Percentiles rank a stretch among this genome's conserved stretches.
phyloP scores from a whole-genome alignment of 371 early-diverging fungal species.

The Lichtheimia hyalospora region DNA sequence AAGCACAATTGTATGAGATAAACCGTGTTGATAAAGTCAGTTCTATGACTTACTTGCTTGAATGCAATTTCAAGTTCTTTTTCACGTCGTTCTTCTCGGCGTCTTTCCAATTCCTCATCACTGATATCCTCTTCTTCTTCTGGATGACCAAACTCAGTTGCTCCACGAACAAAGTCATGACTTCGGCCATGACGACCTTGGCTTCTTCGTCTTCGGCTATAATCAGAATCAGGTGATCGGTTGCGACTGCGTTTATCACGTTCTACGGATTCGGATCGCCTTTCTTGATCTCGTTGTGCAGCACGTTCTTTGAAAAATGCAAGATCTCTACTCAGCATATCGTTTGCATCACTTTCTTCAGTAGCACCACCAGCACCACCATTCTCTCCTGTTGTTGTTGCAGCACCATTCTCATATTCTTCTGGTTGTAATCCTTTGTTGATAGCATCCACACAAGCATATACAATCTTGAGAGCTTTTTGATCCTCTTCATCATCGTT shows the following conservation, averaged over 20 bases:
- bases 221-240: constrained; percentile 19
- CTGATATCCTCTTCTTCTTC: constrained; percentile 37
- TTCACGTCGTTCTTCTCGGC: constrained; percentile 63
- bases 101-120: constrained; percentile 72
- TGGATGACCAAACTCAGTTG: constrained; percentile 13
- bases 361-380: background rate
- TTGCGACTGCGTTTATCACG: constrained; percentile 19
- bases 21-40: background rate
- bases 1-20: background rate
- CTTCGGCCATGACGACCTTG: constrained; percentile 15
- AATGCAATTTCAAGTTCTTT: constrained; percentile 67
- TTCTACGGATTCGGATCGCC: constrained; percentile 39
- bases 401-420: constrained; percentile 2
- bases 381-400: constrained; percentile 7
- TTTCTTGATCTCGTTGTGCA: constrained; percentile 55
- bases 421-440: constrained; percentile 34
- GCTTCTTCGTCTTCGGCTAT: constrained; percentile 26
- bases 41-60: constrained; percentile 53
- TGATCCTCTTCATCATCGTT: constrained; percentile 12
- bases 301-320: constrained; percentile 68
- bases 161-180: constrained; percentile 30
- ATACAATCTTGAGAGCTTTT: constrained; percentile 31
- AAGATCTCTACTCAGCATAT: constrained; percentile 61
- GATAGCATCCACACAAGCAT: constrained; percentile 43
- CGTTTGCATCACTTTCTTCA: constrained; percentile 35